Base-by-base conservation (phyloP, 352 stramenopile species). In the Halophytophthora batemanensis region DNA sequence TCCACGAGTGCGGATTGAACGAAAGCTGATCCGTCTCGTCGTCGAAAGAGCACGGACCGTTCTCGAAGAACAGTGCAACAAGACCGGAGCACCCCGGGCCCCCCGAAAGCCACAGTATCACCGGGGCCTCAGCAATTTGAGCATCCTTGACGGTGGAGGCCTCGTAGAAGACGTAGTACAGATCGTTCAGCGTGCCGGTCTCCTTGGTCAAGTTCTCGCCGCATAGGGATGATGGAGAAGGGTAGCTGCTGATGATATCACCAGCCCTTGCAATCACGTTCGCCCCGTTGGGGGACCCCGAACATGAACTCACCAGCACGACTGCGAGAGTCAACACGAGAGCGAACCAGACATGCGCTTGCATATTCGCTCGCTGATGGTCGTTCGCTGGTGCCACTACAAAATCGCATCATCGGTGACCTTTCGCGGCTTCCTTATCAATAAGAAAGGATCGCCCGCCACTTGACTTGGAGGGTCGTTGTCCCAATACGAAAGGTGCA, bases 51-150 rank as follows among this genome's bases (percentile, higher is more conserved):
- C 96, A 99, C 28, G 97, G 97, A 6, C 96, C 96, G 66, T 98
- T 98, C 61, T 99, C 96, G 19, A 94, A 96, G 2, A 99, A 66
- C 2, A 98, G 68, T 0, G 81, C 97, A 22, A 98, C 71, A 12
- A 96, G 74, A 7, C 87, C 96, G 5, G 90, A 98, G 75, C 96
- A 99, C 1, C 96, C 95, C 10, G 96, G 96, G 14, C 96, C 96
- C 25, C 97, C 96, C 7, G 93, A 98, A 6, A 99, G 73, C 97
- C 97, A 99, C 7, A 99, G 56, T 10, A 99, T 78, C 21, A 99
- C 76, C 0, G 97, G 97, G 17, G 66, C 56, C 22, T 41, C 18
- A 18, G 10, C 35, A 11, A n/a, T n/a, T 8, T 21, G 17, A 12
- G 34, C 40, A 45, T 33, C 15, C 11, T 33, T 45, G 21, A 28